Evolutionary conservation across 306 rosid genomes (phyloP).

Genomic region (Lathyrus sativus): DNA sequence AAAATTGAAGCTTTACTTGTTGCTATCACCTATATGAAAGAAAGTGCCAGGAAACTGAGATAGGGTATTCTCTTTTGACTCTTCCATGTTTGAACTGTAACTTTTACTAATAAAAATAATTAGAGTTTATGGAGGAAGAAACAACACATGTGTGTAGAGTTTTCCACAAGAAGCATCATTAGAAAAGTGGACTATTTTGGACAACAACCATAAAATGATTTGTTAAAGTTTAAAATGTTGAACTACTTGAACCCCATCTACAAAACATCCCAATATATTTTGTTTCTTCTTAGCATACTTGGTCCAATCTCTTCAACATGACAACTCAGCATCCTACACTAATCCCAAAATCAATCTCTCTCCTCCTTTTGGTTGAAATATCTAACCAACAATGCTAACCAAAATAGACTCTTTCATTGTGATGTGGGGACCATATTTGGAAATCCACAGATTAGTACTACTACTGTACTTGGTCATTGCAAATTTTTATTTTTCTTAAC

Average conservation of each 20-base stretch:
- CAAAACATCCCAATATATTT: conserved; percentile 28
- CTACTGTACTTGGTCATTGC: conserved; percentile 6
- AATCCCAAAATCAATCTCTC: conserved; percentile 25
- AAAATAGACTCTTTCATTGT: conserved; percentile 26
- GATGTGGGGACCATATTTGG: conserved; percentile 16
- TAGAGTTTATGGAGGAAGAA: background rate
- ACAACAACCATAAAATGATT: conserved; percentile 25
- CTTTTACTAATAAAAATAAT: conserved; percentile 17
- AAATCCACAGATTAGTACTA: background rate
- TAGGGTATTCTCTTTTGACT: conserved; percentile 33
- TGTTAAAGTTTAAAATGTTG: conserved; percentile 7
- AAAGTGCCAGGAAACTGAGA: conserved; percentile 26
- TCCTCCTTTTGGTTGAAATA: conserved; percentile 11
- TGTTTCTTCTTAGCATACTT: conserved; percentile 1
- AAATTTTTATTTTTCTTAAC: conserved; percentile 12
- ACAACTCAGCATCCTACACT: conserved; percentile 13
- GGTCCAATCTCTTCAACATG: conserved; percentile 35
- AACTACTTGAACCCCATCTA: conserved; percentile 20
- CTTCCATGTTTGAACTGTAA: conserved; percentile 9
- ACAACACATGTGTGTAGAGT: background rate
- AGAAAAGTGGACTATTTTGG: conserved; percentile 19
- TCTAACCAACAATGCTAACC: conserved; percentile 33
- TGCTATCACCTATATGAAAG: too few species aligned
- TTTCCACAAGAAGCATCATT: background rate
- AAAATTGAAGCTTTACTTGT: too few species aligned